Conservation (phyloP, 2,329 filamentous ascomycete species). For the Dryadomyces quercus-mongolicae region DNA sequence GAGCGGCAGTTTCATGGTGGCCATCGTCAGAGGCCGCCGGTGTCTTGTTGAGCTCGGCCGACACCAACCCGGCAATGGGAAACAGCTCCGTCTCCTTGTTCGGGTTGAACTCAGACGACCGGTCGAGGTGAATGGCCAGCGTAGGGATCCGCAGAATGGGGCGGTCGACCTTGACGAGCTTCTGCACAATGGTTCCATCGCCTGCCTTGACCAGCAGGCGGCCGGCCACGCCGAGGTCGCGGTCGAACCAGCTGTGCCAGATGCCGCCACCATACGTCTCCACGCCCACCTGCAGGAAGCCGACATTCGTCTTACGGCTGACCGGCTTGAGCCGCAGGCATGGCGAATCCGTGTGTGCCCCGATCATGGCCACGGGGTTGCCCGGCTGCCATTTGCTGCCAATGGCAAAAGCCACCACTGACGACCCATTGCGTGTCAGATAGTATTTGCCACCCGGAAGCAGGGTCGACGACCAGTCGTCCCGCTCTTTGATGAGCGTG, state of each 20-base stretch:
- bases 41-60: conserved; percentile 69
- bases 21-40: conserved; percentile 21
- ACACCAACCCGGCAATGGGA: conserved; percentile 78
- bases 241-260: conserved; percentile 98
- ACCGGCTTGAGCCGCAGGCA: conserved; percentile 88
- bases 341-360: conserved; percentile 91
- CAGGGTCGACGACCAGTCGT: conserved; percentile 72
- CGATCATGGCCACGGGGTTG: conserved; percentile 84
- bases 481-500: conserved; percentile 76
- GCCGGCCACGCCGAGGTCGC: conserved; percentile 83
- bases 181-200: conserved; percentile 64
- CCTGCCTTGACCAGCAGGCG: conserved; percentile 65
- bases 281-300: conserved; percentile 88
- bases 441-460: conserved; percentile 90
- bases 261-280: conserved; percentile 95
- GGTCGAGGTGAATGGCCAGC: conserved; percentile 85
- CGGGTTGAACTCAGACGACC: conserved; percentile 74
- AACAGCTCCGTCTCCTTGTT: conserved; percentile 97
- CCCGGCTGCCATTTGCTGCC: conserved; percentile 84
- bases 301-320: conserved; percentile 74
- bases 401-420: conserved; percentile 85
- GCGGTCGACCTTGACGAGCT: conserved; percentile 79
- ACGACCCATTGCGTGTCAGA: conserved; percentile 84
- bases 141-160: conserved; percentile 89
- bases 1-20: conserved; percentile 22